Evolutionary conservation across 2,329 filamentous ascomycete species (phyloP).

Genomic region (Catunica adiposa): DNA sequence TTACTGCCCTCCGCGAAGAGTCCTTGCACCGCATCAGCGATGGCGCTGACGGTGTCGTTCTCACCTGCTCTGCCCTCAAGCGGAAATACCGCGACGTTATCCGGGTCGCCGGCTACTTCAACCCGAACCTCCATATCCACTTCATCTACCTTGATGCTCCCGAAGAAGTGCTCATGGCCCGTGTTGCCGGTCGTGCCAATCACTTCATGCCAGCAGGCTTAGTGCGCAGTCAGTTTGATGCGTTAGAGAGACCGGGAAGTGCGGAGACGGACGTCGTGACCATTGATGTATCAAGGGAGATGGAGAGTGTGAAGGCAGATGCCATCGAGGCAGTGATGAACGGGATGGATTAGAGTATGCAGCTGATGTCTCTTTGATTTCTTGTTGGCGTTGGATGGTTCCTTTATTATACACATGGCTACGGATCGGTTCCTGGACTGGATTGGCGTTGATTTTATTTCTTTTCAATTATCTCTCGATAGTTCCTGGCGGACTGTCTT

Average conservation of each 20-base stretch:
- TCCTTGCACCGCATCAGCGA: slow-evolving; percentile 38
- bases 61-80: slow-evolving; percentile 93
- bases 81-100: slow-evolving; percentile 93
- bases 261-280: slow-evolving; percentile 58
- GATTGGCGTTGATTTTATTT: background rate
- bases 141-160: slow-evolving; percentile 80
- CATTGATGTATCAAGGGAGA: slow-evolving; percentile 46
- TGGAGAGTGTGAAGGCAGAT: slow-evolving; percentile 43
- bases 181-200: slow-evolving; percentile 57
- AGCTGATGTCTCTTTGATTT: background rate
- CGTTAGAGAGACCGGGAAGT: slow-evolving; percentile 61
- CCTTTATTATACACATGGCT: too few relatives aligned
- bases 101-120: slow-evolving; percentile 61
- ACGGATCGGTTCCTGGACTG: background rate
- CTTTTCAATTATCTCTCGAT: slow-evolving; percentile 4
- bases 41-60: slow-evolving; percentile 60
- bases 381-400: background rate
- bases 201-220: slow-evolving; percentile 96
- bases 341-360: slow-evolving; percentile 26
- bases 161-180: slow-evolving; percentile 56
- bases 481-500: background rate
- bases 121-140: slow-evolving; percentile 59
- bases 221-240: slow-evolving; percentile 82
- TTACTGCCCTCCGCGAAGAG: slow-evolving; percentile 59
- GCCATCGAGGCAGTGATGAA: slow-evolving; percentile 40